Evolutionary conservation across 805 yeast genomes (phyloP), one percentile per base, ranked within the genome.

Genomic region (Yamadazyma akitaensis): DNA sequence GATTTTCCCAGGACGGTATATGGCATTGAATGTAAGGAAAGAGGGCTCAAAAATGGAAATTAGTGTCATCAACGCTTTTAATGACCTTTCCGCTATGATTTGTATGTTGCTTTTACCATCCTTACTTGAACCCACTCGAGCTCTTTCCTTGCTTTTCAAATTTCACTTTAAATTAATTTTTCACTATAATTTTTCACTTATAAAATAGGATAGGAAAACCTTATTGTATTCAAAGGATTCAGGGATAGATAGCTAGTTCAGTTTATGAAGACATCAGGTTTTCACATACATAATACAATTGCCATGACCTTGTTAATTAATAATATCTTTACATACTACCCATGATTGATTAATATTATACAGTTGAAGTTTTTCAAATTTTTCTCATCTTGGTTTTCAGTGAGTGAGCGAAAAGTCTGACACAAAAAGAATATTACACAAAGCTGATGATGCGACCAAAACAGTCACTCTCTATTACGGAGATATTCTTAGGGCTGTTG

Each of bases 301-400:
- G 32, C n/a, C 32, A 28, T 28, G 9, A 28, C n/a, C 32, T 28
- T 13, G 32, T 28, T 12, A 13, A 28, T 13, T 28, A 28, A 28
- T 25, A 25, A 25, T 38, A 47, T 52, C 53, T 60, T 63, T 77
- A 82, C 88, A 75, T 82, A 82, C 88, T 82, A 80, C 86, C 75
- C 88, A 82, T 82, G 75, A 69, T 81, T 75, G 70, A 69, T 71
- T 59, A 28, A 28, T 28, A 54, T 59, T 55, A n/a, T 39, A 18
- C 26, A 28, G 30, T 31, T 34, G 30, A 37, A 41, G 30, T 31
- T 38, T 38, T 42, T 39, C 43, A 47, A 41, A 41, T 14, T 41
- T 41, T 46, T 46, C 43, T 42, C 46, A 46, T 26, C 37, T 36
- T 37, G 30, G 32, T 42, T 34, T 38, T 36, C 36, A 34, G 35